Evolutionary conservation across 768 basidiomycete genomes (phyloP), one percentile per base, ranked within the genome.

Genomic region (Lactarius psammicola): DNA sequence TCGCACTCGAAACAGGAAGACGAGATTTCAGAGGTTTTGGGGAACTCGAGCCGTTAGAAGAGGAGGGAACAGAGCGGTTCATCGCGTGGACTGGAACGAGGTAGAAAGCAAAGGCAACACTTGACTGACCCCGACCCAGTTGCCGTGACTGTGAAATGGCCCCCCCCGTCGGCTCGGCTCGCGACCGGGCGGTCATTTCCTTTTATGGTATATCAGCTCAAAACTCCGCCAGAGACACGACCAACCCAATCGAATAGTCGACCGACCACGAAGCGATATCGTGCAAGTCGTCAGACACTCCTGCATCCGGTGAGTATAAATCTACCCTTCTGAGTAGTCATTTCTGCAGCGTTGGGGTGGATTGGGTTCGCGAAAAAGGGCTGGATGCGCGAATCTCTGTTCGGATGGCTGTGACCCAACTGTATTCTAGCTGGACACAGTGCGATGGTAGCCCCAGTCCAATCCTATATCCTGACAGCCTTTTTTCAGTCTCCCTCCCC

Each of bases 361-460:
- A 60, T 49, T 56, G 33, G 38, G 62, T 67, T 59, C 30, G 26
- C 49, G 54, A 30, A 36, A 57, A 59, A 59, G 56, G 70, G 77
- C 64, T 79, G 79, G 78, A 80, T 80, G 74, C 74, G 28, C 17
- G 38, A 28, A 15, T 26, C 36, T 28, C 56, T 33, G 10, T 31
- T 11, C 51, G 72, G 79, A 80, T 80, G 76, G 72, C 67, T 65
- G 58, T 34, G 33, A 34, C 1, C 56, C 26, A 56, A 55, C 28
- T 54, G 59, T 59, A 17, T 71, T 63, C 15, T 63, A 78, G 77
- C 67, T 72, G 74, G 75, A 74, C 69, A 63, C 72, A 75, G 76
- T 78, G 74, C 76, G 75, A 76, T 68, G 64, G 61, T 65, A 69
- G 64, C 76, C 74, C 75, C 75, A 77, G 79, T 80, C 18, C 17